phyloP scores from a whole-genome alignment of 768 basidiomycete species.

The Agaricus sinodeliciosus region DNA sequence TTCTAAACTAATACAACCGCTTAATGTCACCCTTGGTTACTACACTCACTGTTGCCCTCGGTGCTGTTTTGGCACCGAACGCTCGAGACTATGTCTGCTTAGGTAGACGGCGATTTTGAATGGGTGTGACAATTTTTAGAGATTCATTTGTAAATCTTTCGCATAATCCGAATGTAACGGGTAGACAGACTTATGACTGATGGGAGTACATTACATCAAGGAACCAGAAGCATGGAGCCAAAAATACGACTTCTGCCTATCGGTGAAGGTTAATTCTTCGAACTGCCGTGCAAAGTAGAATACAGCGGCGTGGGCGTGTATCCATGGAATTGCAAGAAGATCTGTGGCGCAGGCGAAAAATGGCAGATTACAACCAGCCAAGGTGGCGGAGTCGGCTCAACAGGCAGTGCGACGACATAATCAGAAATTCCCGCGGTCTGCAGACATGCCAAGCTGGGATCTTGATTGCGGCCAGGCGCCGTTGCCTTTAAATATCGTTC shows the following conservation, averaged over 20 bases:
- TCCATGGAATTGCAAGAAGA: neutral
- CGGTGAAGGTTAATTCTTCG: neutral
- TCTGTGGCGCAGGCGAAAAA: neutral
- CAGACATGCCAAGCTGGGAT: neutral
- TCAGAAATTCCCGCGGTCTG: slow-evolving; percentile 1
- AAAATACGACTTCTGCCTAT: slow-evolving; percentile 5
- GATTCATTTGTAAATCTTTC: slow-evolving; percentile 8
- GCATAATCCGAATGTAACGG: slow-evolving; percentile 10
- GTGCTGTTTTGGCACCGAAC: slow-evolving; percentile 6
- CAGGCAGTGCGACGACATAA: slow-evolving; percentile 8
- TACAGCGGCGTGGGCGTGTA: neutral
- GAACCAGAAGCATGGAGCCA: slow-evolving; percentile 8
- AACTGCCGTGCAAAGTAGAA: neutral
- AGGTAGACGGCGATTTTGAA: neutral
- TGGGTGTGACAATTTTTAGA: slow-evolving; percentile 1
- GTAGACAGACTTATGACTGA: slow-evolving; percentile 4
- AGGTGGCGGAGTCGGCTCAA: slow-evolving; percentile 1
- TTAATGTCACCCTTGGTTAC: slow-evolving; percentile 7
- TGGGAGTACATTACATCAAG: slow-evolving; percentile 7
- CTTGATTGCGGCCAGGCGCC: neutral
- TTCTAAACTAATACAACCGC: neutral
- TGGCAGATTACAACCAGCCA: neutral
- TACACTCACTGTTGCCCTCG: neutral
- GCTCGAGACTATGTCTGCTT: neutral
- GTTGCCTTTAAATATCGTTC: neutral